phyloP scores from a whole-genome alignment of 306 rosid genomes.

The Gynostemma pentaphyllum region DNA sequence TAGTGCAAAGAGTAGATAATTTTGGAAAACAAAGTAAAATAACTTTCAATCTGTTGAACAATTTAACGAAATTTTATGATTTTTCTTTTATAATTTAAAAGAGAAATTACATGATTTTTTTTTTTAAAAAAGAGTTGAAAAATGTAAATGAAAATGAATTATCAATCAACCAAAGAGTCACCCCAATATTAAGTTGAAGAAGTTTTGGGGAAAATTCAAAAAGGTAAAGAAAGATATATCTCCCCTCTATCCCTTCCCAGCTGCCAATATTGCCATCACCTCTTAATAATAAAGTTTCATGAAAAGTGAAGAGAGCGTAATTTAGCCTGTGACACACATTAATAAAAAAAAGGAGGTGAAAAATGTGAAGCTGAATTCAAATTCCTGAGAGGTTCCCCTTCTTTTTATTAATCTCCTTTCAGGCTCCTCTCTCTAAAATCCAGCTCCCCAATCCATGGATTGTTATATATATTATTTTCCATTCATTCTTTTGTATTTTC shows the following conservation, averaged over 20 bases:
- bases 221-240: not conserved
- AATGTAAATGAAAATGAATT: too few species aligned
- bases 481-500: not conserved
- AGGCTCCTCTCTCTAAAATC: slow-evolving; percentile 21
- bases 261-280: not conserved
- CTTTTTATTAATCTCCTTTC: slow-evolving; percentile 14
- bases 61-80: too few species aligned
- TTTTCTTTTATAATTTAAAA: too few species aligned
- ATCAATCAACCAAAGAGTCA: too few species aligned
- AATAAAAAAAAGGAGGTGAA: slow-evolving; percentile 49
- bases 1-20: too few species aligned
- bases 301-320: slow-evolving; percentile 47
- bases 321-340: slow-evolving; percentile 55
- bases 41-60: too few species aligned
- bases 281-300: slow-evolving; percentile 29
- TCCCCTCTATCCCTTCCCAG: too few species aligned
- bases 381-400: slow-evolving; percentile 37
- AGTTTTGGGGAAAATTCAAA: slow-evolving; percentile 16
- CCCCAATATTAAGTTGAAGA: too few species aligned
- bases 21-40: too few species aligned
- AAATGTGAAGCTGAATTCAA: slow-evolving; percentile 27
- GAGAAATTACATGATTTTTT: too few species aligned
- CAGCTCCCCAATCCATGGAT: slow-evolving; percentile 15
- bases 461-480: not conserved
- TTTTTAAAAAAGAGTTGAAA: too few species aligned